These are phyloP conservation scores for Leishmania gerbilli DNA, from an alignment of 208 protist genomes.

Conservation along the genomic window DNA sequence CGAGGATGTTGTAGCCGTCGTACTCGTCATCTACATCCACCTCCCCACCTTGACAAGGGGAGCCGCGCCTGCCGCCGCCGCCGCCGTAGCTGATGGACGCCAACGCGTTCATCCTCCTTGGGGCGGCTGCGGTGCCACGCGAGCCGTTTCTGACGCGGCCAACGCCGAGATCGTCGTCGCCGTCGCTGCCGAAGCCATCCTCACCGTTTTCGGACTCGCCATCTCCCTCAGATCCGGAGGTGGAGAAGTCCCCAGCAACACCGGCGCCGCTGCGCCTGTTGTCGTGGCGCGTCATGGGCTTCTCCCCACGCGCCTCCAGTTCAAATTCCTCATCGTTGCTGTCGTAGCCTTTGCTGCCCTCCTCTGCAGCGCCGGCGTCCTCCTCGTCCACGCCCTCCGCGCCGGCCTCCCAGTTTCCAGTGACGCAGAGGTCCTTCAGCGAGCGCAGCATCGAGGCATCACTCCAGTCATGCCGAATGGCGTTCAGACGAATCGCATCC, in stretches of 20 bases:
- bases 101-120: conserved; percentile 26
- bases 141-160: neutral
- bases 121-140: neutral
- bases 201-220: conserved; percentile 49
- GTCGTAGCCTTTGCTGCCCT: conserved; percentile 80
- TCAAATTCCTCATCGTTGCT: conserved; percentile 90
- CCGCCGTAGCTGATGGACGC: conserved; percentile 27
- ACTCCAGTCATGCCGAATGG: conserved; percentile 62
- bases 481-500: conserved; percentile 62
- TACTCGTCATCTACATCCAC: conserved; percentile 28
- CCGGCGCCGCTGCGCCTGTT: neutral
- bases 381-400: conserved; percentile 43
- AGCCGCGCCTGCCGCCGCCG: neutral
- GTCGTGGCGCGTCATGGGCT: conserved; percentile 26
- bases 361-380: conserved; percentile 40
- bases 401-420: conserved; percentile 90
- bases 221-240: conserved; percentile 17
- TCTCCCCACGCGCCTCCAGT: conserved; percentile 59
- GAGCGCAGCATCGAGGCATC: conserved; percentile 46
- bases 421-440: conserved; percentile 96
- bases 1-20: conserved; percentile 73
- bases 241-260: conserved; percentile 5
- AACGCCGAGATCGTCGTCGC: conserved; percentile 25
- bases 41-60: neutral
- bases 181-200: conserved; percentile 52